A percentile compares a stretch with the other conserved stretches of the same genome.
Conservation (phyloP, 257 asterid species). For the Primulina huaijiensis region DNA sequence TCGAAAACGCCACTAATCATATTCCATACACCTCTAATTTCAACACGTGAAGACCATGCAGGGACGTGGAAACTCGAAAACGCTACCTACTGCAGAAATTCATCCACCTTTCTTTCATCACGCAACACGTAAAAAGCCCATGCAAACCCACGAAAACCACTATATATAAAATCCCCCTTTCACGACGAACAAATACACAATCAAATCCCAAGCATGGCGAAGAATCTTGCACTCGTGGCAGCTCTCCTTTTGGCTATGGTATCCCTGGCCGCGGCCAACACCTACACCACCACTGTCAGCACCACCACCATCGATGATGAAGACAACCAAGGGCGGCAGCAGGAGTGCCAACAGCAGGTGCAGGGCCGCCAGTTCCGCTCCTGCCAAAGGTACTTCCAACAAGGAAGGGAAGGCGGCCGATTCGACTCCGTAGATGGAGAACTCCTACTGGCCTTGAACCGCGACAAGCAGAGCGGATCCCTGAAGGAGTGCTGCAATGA, state of each 20-base stretch:
- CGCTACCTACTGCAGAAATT: background rate
- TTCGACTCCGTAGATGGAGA: background rate
- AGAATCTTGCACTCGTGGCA: constrained; percentile 31
- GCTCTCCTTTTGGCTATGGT: constrained; percentile 40
- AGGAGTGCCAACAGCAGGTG: constrained; percentile 36
- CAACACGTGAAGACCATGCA: background rate
- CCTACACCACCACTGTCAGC: constrained; percentile 39
- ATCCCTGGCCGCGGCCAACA: constrained; percentile 35
- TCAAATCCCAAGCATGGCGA: constrained; percentile 29
- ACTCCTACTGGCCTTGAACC: background rate
- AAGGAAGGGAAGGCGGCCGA: constrained; percentile 9
- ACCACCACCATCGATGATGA: constrained; percentile 35
- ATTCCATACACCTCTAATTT: background rate
- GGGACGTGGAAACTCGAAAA: constrained; percentile 31
- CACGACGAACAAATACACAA: background rate
- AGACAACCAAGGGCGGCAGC: constrained; percentile 5
- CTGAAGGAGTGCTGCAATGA: constrained; percentile 33
- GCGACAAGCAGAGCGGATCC: constrained; percentile 6
- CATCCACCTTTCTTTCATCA: constrained; percentile 17
- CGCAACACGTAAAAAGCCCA: constrained; percentile 37
- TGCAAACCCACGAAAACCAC: constrained; percentile 29
- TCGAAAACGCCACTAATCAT: background rate
- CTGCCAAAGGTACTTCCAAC: constrained; percentile 32
- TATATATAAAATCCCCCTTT: constrained; percentile 28
- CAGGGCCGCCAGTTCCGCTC: constrained; percentile 33